Evolutionary conservation across 805 yeast genomes (phyloP), one percentile per base, ranked within the genome.

Genomic region (Wickerhamomyces ciferrii): DNA sequence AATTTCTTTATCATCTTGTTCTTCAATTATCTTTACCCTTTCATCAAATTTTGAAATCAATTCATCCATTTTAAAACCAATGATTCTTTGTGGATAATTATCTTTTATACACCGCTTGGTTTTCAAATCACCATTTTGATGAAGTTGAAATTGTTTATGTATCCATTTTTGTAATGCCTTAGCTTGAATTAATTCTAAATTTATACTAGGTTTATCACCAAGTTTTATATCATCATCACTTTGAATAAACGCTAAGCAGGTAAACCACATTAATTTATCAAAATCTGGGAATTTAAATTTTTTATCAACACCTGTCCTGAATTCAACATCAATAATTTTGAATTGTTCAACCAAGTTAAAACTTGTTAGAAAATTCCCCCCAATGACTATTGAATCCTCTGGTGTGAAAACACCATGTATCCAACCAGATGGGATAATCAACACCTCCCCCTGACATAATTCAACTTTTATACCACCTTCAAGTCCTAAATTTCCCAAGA

Each of bases 341-440:
- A 87, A 59, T 59, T 90, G 96, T 19, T 71, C 68, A 5, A 38
- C 21, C 51, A 88, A 65, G 55, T 83, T 83, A 45, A 78, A 65
- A 37, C 80, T 59, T 0, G 95, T 87, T 24, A 90, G 67, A 60
- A 83, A 90, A 61, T 90, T 90, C 0, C 97, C 97, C 2, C 97
- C 97, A 46, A 90, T 77, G 3, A 90, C 89, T 2, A 89, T 66
- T 0, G 95, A 78, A 59, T 90, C 96, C 15, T 69, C 67, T 0
- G 96, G 92, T 0, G 97, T 89, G 57, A 80, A 80, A 0, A 90
- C 97, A 0, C 94, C 82, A 63, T 90, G 97, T 43, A 90, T 89
- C 95, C 96, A 90, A 0, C 96, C 96, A 38, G 94, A 81, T 3
- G 97, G 97, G 18, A 90, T 83, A 14, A 89, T 71, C 65, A 90